phyloP scores from a whole-genome alignment of 768 basidiomycete genomes.

The Calocera cornea region DNA sequence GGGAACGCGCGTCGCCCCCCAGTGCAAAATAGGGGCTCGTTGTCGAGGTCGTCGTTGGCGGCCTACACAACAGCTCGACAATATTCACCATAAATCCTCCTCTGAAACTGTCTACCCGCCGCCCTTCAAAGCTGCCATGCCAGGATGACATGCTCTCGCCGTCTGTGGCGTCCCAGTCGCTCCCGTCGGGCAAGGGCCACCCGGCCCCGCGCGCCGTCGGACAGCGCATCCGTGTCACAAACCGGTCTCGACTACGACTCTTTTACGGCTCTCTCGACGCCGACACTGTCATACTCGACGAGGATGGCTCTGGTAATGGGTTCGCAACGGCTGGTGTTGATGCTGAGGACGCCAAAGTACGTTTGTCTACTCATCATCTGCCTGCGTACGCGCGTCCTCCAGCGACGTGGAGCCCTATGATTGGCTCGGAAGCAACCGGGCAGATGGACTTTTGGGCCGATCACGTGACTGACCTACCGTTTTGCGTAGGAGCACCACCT shows the following conservation, averaged over 20 bases:
- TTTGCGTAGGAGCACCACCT: conserved; percentile 42
- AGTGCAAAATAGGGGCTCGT: conserved; percentile 3
- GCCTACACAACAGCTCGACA: background rate
- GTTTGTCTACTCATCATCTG: conserved; percentile 22
- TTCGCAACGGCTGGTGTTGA: conserved; percentile 78
- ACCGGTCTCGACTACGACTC: conserved; percentile 82
- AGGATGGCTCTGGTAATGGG: conserved; percentile 71
- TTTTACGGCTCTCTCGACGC: conserved; percentile 68
- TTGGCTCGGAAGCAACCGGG: conserved; percentile 26
- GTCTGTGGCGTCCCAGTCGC: background rate
- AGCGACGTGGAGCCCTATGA: background rate
- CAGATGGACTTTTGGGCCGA: background rate
- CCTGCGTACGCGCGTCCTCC: background rate
- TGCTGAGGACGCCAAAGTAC: conserved; percentile 86
- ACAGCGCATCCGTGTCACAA: conserved; percentile 49
- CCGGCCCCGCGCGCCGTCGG: background rate
- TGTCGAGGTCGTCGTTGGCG: conserved; percentile 5
- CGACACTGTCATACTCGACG: conserved; percentile 49
- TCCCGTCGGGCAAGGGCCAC: conserved; percentile 4
- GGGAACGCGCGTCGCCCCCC: background rate
- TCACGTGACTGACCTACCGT: conserved; percentile 8
- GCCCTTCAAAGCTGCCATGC: conserved; percentile 5
- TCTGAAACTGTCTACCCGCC: conserved; percentile 3
- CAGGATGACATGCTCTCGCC: conserved; percentile 5
- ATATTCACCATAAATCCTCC: conserved; percentile 5